Evolutionary conservation across 164 flowering plant species (phyloP).

Genomic region (Piper longum): DNA sequence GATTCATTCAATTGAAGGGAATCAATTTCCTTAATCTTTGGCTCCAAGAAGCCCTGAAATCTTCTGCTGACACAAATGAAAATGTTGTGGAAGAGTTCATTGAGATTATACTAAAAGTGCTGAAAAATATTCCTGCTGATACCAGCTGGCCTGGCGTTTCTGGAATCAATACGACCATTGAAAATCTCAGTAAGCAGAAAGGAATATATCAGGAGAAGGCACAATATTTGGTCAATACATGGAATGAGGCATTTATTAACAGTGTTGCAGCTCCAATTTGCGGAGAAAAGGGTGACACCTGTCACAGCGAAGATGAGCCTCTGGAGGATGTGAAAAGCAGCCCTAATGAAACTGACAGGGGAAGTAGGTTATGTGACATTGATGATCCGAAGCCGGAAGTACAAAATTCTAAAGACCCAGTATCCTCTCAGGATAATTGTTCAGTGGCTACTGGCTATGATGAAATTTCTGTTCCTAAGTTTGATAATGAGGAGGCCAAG

Average conservation of each 20-base stretch:
- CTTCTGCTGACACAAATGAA: slow-evolving; percentile 25
- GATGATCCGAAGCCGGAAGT: slow-evolving; percentile 14
- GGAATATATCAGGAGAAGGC: slow-evolving; percentile 55
- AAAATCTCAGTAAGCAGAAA: slow-evolving; percentile 38
- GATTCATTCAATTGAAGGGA: slow-evolving; percentile 61
- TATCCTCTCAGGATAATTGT: slow-evolving; percentile 4
- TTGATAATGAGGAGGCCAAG: slow-evolving; percentile 1
- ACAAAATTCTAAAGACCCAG: slow-evolving; percentile 5
- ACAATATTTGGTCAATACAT: slow-evolving; percentile 32
- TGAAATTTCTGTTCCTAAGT: slow-evolving; percentile 4
- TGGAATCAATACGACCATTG: slow-evolving; percentile 44
- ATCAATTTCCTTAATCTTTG: slow-evolving; percentile 47
- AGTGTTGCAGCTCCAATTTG: slow-evolving; percentile 2
- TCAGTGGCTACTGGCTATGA: neutral
- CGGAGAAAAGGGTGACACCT: neutral
- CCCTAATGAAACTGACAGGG: neutral
- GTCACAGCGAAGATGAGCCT: slow-evolving; percentile 1
- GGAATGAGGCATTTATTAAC: slow-evolving; percentile 22
- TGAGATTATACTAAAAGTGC: slow-evolving; percentile 38
- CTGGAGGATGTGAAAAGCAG: neutral
- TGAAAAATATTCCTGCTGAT: slow-evolving; percentile 53
- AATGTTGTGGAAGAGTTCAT: slow-evolving; percentile 53
- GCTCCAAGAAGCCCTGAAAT: slow-evolving; percentile 61
- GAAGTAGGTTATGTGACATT: neutral
- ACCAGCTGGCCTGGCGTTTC: slow-evolving; percentile 30